Percentiles rank a stretch among this genome's conserved stretches.
Evolutionary conservation across 2,329 filamentous ascomycete genomes (phyloP).

Genomic region (Claviceps citrina): DNA sequence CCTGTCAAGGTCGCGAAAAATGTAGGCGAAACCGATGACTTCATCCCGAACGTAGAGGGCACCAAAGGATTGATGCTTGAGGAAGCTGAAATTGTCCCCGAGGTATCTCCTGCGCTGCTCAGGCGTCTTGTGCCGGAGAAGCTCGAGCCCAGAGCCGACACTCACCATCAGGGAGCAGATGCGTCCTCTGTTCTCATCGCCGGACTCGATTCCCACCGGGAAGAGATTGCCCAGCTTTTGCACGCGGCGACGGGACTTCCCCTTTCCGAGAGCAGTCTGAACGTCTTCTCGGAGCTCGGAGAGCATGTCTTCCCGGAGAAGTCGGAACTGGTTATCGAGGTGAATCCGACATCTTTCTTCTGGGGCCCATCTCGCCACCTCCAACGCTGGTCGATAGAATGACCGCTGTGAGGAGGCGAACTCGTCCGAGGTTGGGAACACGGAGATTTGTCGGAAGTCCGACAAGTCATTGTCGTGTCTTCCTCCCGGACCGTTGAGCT

Average conservation of each 20-base stretch:
- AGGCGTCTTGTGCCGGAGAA: neutral
- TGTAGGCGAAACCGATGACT: conserved; percentile 43
- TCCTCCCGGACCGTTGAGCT: conserved; percentile 46
- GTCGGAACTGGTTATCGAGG: conserved; percentile 56
- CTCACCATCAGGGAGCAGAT: neutral
- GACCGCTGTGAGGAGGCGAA: conserved; percentile 35
- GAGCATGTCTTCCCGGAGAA: conserved; percentile 57
- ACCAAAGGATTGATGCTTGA: conserved; percentile 46
- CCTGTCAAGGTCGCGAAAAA: conserved; percentile 35
- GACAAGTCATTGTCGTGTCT: conserved; percentile 59
- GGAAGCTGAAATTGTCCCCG: conserved; percentile 31
- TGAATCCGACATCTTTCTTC: conserved; percentile 22
- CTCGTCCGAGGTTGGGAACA: conserved; percentile 53
- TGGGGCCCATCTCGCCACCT: conserved; percentile 25
- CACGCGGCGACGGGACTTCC: conserved; percentile 12
- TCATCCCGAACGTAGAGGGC: conserved; percentile 37
- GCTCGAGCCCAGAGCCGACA: neutral
- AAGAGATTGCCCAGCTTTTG: conserved; percentile 19
- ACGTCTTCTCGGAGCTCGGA: conserved; percentile 45
- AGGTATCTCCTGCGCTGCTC: conserved; percentile 24
- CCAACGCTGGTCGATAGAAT: conserved; percentile 34
- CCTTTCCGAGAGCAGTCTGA: neutral
- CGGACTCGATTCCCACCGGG: neutral
- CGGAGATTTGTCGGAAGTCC: conserved; percentile 44
- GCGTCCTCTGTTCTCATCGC: neutral